Percentiles rank a stretch among this genome's conserved stretches.
Evolutionary conservation across 2,329 filamentous ascomycete genomes (phyloP).

Genomic region (Pseudopyrenochaeta lycopersici): DNA sequence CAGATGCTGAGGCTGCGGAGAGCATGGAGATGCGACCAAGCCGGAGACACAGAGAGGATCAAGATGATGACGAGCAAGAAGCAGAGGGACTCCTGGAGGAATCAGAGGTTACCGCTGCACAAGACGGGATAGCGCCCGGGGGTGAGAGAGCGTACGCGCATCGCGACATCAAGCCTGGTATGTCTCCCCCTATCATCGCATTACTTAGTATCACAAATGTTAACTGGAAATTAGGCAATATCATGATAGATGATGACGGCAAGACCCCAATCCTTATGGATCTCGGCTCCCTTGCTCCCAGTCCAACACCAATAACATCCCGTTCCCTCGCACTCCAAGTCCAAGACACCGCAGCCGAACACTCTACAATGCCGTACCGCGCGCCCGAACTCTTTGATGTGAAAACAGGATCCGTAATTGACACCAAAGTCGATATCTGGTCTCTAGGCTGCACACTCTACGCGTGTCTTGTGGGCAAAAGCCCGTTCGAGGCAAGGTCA

Average conservation of each 20-base stretch:
- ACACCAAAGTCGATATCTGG: slow-evolving; percentile 98
- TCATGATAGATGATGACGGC: slow-evolving; percentile 96
- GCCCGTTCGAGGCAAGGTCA: slow-evolving; percentile 92
- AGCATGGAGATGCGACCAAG: slow-evolving; percentile 54
- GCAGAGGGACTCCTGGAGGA: slow-evolving; percentile 86
- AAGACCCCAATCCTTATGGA: slow-evolving; percentile 95
- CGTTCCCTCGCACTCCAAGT: slow-evolving; percentile 89
- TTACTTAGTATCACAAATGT: background rate
- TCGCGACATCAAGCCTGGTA: slow-evolving; percentile 95
- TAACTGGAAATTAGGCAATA: slow-evolving; percentile 71
- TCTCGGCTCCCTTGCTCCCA: slow-evolving; percentile 87
- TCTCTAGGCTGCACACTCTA: slow-evolving; percentile 97
- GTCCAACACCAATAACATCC: slow-evolving; percentile 87
- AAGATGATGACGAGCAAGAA: slow-evolving; percentile 77
- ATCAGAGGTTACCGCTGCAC: slow-evolving; percentile 72
- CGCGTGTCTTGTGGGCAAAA: slow-evolving; percentile 95
- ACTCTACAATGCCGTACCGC: slow-evolving; percentile 98
- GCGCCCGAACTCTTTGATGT: slow-evolving; percentile 98
- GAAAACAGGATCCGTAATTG: slow-evolving; percentile 88
- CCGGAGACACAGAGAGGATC: slow-evolving; percentile 50
- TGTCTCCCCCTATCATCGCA: slow-evolving; percentile 33
- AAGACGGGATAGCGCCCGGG: slow-evolving; percentile 73
- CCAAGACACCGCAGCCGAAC: slow-evolving; percentile 93
- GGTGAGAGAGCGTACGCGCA: slow-evolving; percentile 83
- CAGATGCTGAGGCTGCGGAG: slow-evolving; percentile 60